Base-by-base conservation (phyloP, 2,329 filamentous ascomycete genomes). In the Sarocladiaceae sp. region DNA sequence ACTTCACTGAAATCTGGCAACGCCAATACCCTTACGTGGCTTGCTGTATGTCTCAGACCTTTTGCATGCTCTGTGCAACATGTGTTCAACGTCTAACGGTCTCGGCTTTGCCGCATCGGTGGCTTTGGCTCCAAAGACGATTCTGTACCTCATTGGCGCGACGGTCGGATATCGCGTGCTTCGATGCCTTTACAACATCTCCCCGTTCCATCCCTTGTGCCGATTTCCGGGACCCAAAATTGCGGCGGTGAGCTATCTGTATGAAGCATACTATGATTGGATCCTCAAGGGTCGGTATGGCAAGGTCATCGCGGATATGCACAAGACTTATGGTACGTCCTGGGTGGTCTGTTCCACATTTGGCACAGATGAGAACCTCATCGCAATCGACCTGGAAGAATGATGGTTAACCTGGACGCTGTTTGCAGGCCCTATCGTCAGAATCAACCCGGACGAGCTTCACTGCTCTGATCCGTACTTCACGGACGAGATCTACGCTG, bases 371-470 rank as follows among this genome's bases (percentile, higher is more conserved):
- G 6, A 15, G 12, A 29, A 46, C 13, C 22, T 29, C 4, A 26
- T n/a, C 4, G 4, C 11, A 15, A 13, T 46, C 15, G 13, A 4
- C 8, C 22, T 28, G 25, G 10, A 11, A 18, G n/a, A 8, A 46
- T 46, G 7, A 5, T 10, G 5, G 13, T 28, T 20, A 48, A 48
- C 29, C 8, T 17, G 28, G 11, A 26, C 17, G 18, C 22, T 11
- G 33, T 20, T 6, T 20, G 4, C 18, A 67, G 66, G 66, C 0
- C 70, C 70, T 2, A 65, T 72, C 29, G 64, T 71, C 4, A 61
- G 70, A 7, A 71, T 72, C 44, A 71, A 61, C 31, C 69, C 69
- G 0, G 55, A 68, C n/a, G 69, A 72, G 52, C 61, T 71, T 2
- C 70, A 72, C 53, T 71, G 69, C 57, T 60, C 58, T 8, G 66